Percentiles rank a stretch among this genome's conserved stretches.
Evolutionary conservation across 345 rosid genomes (phyloP).

Genomic region (Litchi chinensis): DNA sequence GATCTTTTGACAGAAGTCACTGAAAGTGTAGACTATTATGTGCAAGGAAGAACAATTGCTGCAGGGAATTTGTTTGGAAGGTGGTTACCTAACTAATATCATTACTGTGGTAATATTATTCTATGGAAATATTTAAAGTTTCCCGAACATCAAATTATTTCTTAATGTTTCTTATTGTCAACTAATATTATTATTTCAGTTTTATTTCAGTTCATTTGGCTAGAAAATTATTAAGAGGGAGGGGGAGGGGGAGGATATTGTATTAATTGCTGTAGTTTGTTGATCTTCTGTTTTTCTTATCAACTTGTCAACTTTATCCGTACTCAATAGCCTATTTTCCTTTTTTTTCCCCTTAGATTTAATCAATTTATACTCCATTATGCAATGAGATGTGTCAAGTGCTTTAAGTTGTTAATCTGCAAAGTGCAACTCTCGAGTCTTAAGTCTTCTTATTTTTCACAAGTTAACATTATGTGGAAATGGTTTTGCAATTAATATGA

Average conservation of each 20-base stretch:
- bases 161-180: neutral
- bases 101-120: neutral
- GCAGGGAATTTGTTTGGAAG: conserved; percentile 99
- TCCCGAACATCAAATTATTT: conserved; percentile 9
- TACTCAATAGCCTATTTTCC: neutral
- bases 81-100: conserved; percentile 36
- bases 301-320: too few species aligned
- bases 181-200: conserved; percentile 3
- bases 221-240: neutral
- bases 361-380: too few species aligned
- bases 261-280: conserved; percentile 4
- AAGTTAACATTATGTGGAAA: neutral
- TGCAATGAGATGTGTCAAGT: neutral
- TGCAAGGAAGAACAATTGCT: conserved; percentile 94
- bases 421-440: neutral
- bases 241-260: neutral
- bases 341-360: too few species aligned
- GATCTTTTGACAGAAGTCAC: conserved; percentile 97
- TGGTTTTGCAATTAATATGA: neutral
- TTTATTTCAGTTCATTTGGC: conserved; percentile 4
- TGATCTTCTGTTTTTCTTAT: conserved; percentile 12
- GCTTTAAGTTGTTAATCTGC: neutral
- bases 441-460: neutral
- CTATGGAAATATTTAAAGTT: neutral
- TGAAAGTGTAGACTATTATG: conserved; percentile 97